These are phyloP conservation scores for Astraeus odoratus DNA, from an alignment of 768 basidiomycete genomes.

Conservation along the genomic window DNA sequence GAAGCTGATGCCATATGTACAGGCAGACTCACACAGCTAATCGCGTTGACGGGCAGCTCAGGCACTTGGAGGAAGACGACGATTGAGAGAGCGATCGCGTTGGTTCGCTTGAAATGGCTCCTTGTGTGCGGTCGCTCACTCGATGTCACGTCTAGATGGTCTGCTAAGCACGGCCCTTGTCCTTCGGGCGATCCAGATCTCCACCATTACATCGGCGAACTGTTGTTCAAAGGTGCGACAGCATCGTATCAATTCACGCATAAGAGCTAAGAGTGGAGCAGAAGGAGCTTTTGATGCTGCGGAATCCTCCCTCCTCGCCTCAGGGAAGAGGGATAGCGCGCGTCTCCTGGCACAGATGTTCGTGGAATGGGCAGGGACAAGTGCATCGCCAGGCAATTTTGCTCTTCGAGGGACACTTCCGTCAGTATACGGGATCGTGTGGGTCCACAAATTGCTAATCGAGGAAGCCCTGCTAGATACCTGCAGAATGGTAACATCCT, in stretches of 20 bases:
- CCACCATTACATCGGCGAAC: slow-evolving; percentile 85
- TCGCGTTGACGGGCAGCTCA: slow-evolving; percentile 72
- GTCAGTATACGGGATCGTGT: slow-evolving; percentile 34
- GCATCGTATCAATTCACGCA: background rate
- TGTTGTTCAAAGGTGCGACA: slow-evolving; percentile 70
- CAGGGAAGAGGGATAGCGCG: slow-evolving; percentile 86
- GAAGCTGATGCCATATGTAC: slow-evolving; percentile 3
- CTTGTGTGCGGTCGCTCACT: slow-evolving; percentile 14
- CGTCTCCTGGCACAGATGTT: slow-evolving; percentile 81
- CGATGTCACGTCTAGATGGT: slow-evolving; percentile 57
- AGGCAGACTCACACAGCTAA: slow-evolving; percentile 88
- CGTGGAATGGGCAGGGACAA: slow-evolving; percentile 64
- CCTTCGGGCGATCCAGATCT: slow-evolving; percentile 85
- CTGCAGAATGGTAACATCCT: slow-evolving; percentile 84
- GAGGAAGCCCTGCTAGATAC: slow-evolving; percentile 43
- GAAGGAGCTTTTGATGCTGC: slow-evolving; percentile 72
- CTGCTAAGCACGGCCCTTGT: slow-evolving; percentile 65
- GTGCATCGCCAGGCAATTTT: slow-evolving; percentile 58
- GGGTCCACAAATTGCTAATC: slow-evolving; percentile 1
- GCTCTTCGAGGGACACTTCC: slow-evolving; percentile 82
- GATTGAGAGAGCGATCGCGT: slow-evolving; percentile 81
- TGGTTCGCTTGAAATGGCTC: slow-evolving; percentile 25
- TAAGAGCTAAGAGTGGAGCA: slow-evolving; percentile 23
- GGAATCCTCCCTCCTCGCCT: slow-evolving; percentile 76
- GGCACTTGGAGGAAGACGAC: slow-evolving; percentile 90